Conservation (phyloP, 805 yeast genomes). For the Metschnikowia rubicola region DNA sequence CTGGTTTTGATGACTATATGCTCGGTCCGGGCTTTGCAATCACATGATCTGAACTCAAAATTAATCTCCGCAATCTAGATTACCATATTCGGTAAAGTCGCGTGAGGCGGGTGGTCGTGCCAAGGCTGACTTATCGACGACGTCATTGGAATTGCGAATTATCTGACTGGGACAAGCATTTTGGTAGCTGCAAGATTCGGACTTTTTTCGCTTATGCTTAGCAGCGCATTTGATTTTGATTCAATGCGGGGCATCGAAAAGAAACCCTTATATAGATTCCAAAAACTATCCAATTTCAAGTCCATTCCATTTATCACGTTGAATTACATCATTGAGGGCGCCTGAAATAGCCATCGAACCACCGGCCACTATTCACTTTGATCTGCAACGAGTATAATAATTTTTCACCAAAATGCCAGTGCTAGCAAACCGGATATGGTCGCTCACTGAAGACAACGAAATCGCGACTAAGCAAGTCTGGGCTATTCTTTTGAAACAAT, state of each 20-base stretch:
- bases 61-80: too few species aligned
- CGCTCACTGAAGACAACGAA: constrained; percentile 52
- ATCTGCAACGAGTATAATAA: too few species aligned
- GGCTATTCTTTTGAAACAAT: constrained; percentile 55
- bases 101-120: background rate
- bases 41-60: too few species aligned
- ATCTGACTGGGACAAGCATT: background rate
- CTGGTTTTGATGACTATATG: too few species aligned
- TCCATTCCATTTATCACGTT: too few species aligned
- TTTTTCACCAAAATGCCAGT: constrained; percentile 3
- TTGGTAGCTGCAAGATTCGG: constrained; percentile 3
- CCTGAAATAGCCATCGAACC: too few species aligned
- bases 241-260: constrained; percentile 6
- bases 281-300: background rate
- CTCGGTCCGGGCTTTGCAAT: too few species aligned
- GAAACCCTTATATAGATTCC: background rate
- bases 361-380: too few species aligned
- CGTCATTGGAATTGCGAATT: constrained; percentile 1
- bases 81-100: too few species aligned
- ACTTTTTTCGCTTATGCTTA: background rate
- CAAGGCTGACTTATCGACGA: background rate
- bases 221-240: constrained; percentile 3
- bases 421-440: constrained; percentile 19
- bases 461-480: constrained; percentile 63
- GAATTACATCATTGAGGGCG: too few species aligned